phyloP scores from a whole-genome alignment of 2,329 filamentous ascomycete genomes.

The Zarea fungicola region DNA sequence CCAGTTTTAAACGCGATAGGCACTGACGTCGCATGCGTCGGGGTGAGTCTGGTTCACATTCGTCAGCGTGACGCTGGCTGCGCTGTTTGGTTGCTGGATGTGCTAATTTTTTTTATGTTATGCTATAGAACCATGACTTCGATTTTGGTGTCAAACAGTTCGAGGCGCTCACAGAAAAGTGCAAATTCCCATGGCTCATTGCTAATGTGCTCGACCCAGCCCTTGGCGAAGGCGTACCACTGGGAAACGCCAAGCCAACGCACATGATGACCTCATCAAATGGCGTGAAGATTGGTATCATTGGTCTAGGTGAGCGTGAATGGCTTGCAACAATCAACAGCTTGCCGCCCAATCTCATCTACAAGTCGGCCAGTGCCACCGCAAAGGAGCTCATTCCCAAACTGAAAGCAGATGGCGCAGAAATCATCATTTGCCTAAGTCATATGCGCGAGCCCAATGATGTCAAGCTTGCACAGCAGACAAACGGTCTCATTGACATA shows the following conservation, averaged over 20 bases:
- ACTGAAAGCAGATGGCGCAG: constrained; percentile 70
- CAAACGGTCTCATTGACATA: constrained; percentile 72
- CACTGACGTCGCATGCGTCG: constrained; percentile 76
- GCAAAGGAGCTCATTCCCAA: constrained; percentile 70
- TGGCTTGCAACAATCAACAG: constrained; percentile 88
- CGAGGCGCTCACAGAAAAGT: constrained; percentile 64
- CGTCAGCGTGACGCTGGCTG: no score
- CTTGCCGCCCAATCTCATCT: constrained; percentile 75
- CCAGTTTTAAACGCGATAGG: constrained; percentile 73
- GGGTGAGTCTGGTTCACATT: no score
- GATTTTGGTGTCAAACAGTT: constrained; percentile 87
- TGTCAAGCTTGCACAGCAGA: constrained; percentile 72
- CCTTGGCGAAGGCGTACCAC: constrained; percentile 66
- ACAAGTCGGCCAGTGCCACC: constrained; percentile 70
- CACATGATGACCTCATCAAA: constrained; percentile 74
- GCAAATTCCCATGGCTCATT: constrained; percentile 82
- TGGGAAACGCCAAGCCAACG: constrained; percentile 71
- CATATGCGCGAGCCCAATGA: constrained; percentile 89
- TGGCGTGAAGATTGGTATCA: constrained; percentile 78
- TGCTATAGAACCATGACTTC: constrained; percentile 73
- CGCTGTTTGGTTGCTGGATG: no score
- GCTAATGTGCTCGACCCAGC: constrained; percentile 84
- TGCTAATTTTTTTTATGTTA: not conserved
- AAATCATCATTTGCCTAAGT: constrained; percentile 76
- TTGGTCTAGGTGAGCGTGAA: constrained; percentile 81